Base-by-base conservation (phyloP, 2,329 filamentous ascomycete genomes). In the Penicillium sclerotigenum region DNA sequence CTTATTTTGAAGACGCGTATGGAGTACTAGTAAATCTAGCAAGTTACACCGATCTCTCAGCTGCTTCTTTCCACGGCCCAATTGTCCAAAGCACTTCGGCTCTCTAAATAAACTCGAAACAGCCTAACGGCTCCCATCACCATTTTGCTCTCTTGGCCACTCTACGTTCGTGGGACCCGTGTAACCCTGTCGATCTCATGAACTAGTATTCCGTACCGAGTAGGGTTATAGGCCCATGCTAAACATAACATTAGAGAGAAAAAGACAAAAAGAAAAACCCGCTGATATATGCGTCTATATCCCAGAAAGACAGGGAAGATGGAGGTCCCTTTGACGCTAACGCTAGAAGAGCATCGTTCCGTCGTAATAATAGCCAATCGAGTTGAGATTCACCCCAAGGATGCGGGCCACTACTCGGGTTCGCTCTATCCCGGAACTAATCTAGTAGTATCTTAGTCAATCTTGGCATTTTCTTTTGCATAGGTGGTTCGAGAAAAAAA, bases 71-170 rank as follows among this genome's bases (percentile, higher is more conserved):
- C 59, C 64, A 61, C 56, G 60, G 52, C 59, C 59, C 43, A 58
- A 59, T 57, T 58, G 54, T 58, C 49, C 34, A 47, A 33, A 24
- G 16, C 40, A 33, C 11, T 37, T 58, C 45, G 47, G 54, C 55
- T 61, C 55, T 59, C 62, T 61, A 66, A 71, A 72, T 73, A 68
- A 73, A 73, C 69, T 69, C 68, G 72, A 74, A 74, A 74, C 72
- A 71, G 58, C 61, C 72, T 72, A 74, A 74, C 69, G 67, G 70
- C 60, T 60, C 58, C 63, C 59, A 62, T 61, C 62, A 56, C 20
- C 20, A 50, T 31, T 57, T 53, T 47, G 47, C 24, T 46, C 33
- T 36, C 40, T 36, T 22, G 36, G 31, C 24, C 18, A 33, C 22
- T 31, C 43, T 58, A 51, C 47, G 54, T 65, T 64, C 57, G 36